Conservation (phyloP, 2,329 filamentous ascomycete species). For the Didymosphaeria variabile region DNA sequence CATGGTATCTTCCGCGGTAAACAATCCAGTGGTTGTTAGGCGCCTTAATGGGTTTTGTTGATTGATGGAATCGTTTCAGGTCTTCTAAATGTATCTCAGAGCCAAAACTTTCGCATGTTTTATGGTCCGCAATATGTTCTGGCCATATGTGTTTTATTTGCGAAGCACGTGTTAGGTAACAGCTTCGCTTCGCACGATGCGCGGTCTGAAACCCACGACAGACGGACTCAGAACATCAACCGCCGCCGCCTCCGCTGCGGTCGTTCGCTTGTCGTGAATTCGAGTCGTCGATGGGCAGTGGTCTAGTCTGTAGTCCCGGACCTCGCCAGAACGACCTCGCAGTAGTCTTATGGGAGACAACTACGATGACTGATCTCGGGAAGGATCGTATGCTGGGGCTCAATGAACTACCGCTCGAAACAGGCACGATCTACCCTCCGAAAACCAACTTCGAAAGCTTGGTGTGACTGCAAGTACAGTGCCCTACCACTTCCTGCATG, state of each 20-base stretch:
- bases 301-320: background rate
- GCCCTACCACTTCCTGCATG: background rate
- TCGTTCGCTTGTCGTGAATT: background rate
- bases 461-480: constrained; percentile 2
- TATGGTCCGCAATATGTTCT: background rate
- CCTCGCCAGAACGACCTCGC: background rate
- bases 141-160: background rate
- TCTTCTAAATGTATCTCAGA: background rate
- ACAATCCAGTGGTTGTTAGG: background rate
- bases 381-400: background rate
- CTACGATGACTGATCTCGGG: background rate
- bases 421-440: constrained; percentile 1
- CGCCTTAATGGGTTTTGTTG: background rate
- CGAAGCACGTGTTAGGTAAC: background rate
- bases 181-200: constrained; percentile 4
- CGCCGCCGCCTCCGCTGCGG: constrained; percentile 9
- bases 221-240: background rate
- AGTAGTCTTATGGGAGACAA: background rate
- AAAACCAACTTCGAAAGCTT: constrained; percentile 3
- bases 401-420: constrained; percentile 3
- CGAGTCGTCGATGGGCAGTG: background rate
- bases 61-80: background rate
- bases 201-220: constrained; percentile 1
- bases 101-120: constrained; percentile 6
- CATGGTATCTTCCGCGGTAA: background rate